Evolutionary conservation across 2,329 filamentous ascomycete species (phyloP).

Genomic region (Fusarium ramigenum): DNA sequence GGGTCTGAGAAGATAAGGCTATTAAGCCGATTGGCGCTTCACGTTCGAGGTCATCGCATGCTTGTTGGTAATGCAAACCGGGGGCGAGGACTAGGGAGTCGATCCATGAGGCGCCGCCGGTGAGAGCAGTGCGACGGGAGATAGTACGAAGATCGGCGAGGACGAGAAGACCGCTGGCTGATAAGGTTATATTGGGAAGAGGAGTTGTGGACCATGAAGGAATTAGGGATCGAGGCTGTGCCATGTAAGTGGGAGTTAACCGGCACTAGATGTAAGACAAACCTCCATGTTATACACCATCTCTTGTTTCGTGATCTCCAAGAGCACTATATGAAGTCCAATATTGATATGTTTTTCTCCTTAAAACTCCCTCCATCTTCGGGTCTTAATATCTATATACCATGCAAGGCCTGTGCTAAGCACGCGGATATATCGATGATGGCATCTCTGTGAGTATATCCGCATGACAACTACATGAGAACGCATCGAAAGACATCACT

Average conservation of each 20-base stretch:
- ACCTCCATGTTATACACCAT: conserved; percentile 16
- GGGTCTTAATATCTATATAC: neutral
- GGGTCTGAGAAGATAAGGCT: conserved; percentile 34
- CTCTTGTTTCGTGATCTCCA: neutral
- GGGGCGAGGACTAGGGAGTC: conserved; percentile 68
- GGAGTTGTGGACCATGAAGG: conserved; percentile 57
- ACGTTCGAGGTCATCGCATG: conserved; percentile 59
- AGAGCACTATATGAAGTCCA: accelerated
- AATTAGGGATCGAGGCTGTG: conserved; percentile 44
- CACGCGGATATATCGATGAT: neutral
- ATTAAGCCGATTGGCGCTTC: conserved; percentile 49
- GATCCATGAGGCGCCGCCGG: conserved; percentile 64
- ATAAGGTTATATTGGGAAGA: conserved; percentile 57
- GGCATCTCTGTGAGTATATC: neutral
- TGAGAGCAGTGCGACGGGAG: conserved; percentile 64
- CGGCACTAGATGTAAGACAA: neutral
- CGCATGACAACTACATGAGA: conserved; percentile 21
- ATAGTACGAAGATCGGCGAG: conserved; percentile 68
- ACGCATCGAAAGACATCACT: neutral
- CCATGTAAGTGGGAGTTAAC: neutral
- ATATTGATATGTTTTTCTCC: neutral
- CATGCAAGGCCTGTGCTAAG: neutral
- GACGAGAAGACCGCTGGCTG: conserved; percentile 64
- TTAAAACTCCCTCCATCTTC: neutral
- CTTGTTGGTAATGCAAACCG: conserved; percentile 69